A percentile compares a stretch with the other conserved stretches of the same genome.
Conservation (phyloP, 345 rosid species). For the Turritis glabra region DNA sequence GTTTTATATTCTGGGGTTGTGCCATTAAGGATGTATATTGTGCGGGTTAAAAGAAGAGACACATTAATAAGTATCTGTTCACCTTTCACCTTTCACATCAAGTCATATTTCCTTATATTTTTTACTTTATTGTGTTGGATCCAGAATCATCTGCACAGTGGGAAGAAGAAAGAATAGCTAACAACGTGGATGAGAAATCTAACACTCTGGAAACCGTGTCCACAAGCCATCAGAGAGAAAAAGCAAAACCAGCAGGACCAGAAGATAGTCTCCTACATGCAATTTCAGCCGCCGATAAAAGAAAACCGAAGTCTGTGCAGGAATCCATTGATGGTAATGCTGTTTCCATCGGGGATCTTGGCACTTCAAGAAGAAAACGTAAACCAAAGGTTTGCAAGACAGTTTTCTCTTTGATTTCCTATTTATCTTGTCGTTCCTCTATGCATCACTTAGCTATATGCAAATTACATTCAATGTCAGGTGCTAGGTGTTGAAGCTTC, state of each 20-base stretch:
- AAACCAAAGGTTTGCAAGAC: conserved; percentile 34
- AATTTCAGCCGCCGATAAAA: conserved; percentile 29
- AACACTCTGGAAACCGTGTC: conserved; percentile 51
- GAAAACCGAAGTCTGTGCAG: conserved; percentile 43
- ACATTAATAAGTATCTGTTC: conserved; percentile 6
- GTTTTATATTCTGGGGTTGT: not conserved
- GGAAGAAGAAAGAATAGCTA: conserved; percentile 52
- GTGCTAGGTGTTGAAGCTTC: conserved; percentile 25
- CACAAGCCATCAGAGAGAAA: conserved; percentile 43
- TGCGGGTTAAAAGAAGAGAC: conserved; percentile 5
- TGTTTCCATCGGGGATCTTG: conserved; percentile 10
- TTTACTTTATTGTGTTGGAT: conserved; percentile 31
- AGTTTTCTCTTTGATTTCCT: conserved; percentile 4
- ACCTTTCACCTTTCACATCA: conserved; percentile 4
- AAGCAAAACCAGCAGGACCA: conserved; percentile 43
- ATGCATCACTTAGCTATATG: conserved; percentile 11
- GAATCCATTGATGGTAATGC: conserved; percentile 21
- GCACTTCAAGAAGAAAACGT: conserved; percentile 34
- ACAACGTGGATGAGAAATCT: conserved; percentile 49
- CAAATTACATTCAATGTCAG: conserved; percentile 4
- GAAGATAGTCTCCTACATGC: conserved; percentile 13
- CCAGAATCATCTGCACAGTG: conserved; percentile 64
- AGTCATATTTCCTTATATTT: conserved; percentile 2
- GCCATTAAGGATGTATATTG: conserved; percentile 10
- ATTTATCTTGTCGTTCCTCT: not conserved